Conservation (phyloP, 805 yeast genomes). For the Starmerella gropengiesseri region DNA sequence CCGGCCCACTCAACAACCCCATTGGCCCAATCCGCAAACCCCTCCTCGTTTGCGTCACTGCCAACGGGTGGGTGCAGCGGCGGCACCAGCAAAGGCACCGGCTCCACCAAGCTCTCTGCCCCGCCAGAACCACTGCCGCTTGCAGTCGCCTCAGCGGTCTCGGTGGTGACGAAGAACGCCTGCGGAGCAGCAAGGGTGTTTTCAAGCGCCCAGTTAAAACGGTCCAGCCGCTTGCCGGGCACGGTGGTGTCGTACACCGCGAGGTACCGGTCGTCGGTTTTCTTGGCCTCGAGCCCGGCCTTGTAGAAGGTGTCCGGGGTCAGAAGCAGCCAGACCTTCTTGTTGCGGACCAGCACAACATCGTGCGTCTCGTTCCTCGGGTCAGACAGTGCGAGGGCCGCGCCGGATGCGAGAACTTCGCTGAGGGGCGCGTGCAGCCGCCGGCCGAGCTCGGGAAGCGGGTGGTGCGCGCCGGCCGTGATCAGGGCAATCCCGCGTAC, state of each 20-base stretch:
- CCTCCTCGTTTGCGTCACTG: conserved; percentile 2
- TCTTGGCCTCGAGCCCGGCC: conserved; percentile 17
- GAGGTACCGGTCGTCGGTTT: conserved; percentile 7
- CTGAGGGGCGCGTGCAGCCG: not conserved
- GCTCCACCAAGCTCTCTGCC: not conserved
- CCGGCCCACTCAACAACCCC: conserved; percentile 21
- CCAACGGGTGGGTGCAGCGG: conserved; percentile 1
- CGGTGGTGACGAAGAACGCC: conserved; percentile 3
- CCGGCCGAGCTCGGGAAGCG: not conserved
- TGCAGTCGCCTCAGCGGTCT: not conserved
- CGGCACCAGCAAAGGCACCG: conserved; percentile 1
- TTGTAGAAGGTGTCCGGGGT: conserved; percentile 13
- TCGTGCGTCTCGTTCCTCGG: conserved; percentile 10
- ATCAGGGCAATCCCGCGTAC: conserved; percentile 1
- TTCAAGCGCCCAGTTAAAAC: conserved; percentile 17
- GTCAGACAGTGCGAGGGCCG: conserved; percentile 2
- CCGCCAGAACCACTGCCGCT: not conserved
- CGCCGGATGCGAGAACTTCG: not conserved
- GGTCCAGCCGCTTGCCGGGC: conserved; percentile 10
- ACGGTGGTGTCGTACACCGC: conserved; percentile 6
- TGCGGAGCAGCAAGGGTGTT: conserved; percentile 8
- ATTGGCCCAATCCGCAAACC: conserved; percentile 21
- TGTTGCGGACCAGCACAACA: conserved; percentile 4
- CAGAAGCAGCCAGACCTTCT: conserved; percentile 7
- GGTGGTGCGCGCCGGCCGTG: not conserved